These are phyloP conservation scores for Penicillium subrubescens DNA, from an alignment of 495 filamentous ascomycete genomes.

Conservation along the genomic window DNA sequence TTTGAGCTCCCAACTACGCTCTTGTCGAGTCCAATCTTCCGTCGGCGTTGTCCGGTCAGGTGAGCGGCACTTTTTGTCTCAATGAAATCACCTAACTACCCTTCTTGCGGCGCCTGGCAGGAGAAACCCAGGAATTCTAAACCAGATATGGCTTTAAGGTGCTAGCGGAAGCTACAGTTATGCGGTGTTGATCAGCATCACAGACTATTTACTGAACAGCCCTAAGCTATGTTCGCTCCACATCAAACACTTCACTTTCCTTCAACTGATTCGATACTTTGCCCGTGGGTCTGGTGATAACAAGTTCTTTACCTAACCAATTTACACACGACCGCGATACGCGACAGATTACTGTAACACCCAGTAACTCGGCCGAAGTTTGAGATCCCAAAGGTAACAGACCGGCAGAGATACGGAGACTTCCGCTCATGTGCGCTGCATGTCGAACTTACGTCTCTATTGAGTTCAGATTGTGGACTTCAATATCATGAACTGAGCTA, in stretches of 20 bases:
- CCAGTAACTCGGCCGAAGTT: neutral
- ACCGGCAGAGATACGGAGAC: neutral
- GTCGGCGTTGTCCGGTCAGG: slow-evolving; percentile 8
- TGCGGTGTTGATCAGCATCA: neutral
- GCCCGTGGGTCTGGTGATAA: neutral
- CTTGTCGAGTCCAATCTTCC: neutral
- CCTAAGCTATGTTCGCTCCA: neutral
- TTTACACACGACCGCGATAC: too few species aligned
- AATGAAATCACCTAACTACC: too few species aligned
- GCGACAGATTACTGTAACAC: neutral
- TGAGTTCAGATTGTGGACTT: neutral
- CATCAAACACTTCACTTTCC: neutral
- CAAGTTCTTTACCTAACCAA: neutral
- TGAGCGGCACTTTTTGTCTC: neutral
- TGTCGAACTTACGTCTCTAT: neutral
- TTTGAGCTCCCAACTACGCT: neutral
- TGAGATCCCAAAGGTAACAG: neutral
- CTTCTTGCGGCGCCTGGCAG: neutral
- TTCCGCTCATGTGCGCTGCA: slow-evolving; percentile 13
- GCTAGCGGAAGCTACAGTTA: neutral
- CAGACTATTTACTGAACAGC: too few species aligned
- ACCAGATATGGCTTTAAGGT: neutral
- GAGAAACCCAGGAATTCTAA: neutral
- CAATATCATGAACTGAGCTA: neutral
- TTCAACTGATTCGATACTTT: neutral